Evolutionary conservation across 805 yeast genomes (phyloP), one percentile per base, ranked within the genome.

Genomic region (Starmerella sp.): DNA sequence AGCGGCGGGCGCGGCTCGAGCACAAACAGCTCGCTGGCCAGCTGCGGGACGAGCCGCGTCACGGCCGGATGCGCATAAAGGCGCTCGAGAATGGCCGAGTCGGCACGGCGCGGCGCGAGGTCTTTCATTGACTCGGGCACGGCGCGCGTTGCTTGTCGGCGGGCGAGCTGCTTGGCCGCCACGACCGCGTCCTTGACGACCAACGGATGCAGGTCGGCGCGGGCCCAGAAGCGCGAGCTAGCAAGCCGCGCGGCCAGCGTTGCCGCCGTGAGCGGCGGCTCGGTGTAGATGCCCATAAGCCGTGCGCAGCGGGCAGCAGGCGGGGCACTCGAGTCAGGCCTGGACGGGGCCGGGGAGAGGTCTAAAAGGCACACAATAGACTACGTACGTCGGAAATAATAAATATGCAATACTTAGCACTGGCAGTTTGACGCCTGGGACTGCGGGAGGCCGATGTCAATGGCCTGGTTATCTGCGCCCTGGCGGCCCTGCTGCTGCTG

Each of bases 401-500:
- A 41, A 48, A 49, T 39, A 52, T 39, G 49, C 49, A 49, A 28
- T 28, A 35, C 11, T 50, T 52, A 62, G 48, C 64, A 62, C 54
- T 60, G 61, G 59, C 64, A 62, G 47, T 52, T 54, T 11, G 62
- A 56, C 15, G 63, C 63, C 56, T 60, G 62, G 35, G 41, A 11
- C 22, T 36, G 28, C 17, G 48, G 48, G 17, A 55, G 39, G 48
- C 57, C 59, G 43, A 62, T 60, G 41, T 61, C 63, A 48, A 62
- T 55, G 43, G 62, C 56, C 37, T 55, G 58, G 48, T 45, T 52
- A 13, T 58, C 62, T 10, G 52, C 59, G 29, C 64, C 65, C 50
- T 56, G 58, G 54, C 61, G 61, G 54, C 64, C 65, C 43, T 57
- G 56, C 47, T 61, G 56, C 47, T 61, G 62, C 41, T 54, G 62